Evolutionary conservation across 257 asterid species (phyloP), one percentile per base, ranked within the genome.

Genomic region (Gentiana macrophylla): DNA sequence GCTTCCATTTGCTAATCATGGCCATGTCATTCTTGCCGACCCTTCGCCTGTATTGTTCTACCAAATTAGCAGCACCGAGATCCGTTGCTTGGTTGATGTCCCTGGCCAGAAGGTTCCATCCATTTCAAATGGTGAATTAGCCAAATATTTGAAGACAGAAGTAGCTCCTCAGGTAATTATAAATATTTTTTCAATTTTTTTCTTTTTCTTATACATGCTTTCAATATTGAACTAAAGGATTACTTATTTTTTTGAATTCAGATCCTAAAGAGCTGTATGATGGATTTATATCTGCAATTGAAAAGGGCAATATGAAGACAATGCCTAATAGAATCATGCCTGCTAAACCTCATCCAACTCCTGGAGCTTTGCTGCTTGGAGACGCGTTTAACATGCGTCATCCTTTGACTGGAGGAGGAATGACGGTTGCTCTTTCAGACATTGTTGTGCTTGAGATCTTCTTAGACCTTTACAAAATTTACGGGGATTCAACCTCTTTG

Each of bases 321-420:
- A 74, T 70, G 79, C 79, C 70, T 2, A 74, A 63, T 55, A 65
- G 72, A 38, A 69, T 67, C 70, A 74, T 74, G 79, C 75, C 79
- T 5, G 79, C 79, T 53, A 61, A 53, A 37, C 79, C 76, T 50
- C 75, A 62, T 35, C 72, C 72, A 37, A 74, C 74, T 3, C 72
- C 76, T 0, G 76, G 79, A 4, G 79, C 76, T 4, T 59, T 74
- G 38, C 49, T 74, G 8, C 13, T 74, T 13, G 79, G 79, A 33
- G 79, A 74, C 33, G 79, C 79, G 12, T 70, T 74, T 67, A 74
- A 74, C 62, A 70, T 74, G 76, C 66, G 79, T 32, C 76, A 74
- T 32, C 76, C 79, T 57, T 51, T 70, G 54, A 74, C 79, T 0
- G 79, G 79, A 12, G 79, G 76, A 15, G 79, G 79, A 66, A 74